Base-by-base conservation (phyloP, 2,329 filamentous ascomycete genomes). In the Exserohilum turcica region DNA sequence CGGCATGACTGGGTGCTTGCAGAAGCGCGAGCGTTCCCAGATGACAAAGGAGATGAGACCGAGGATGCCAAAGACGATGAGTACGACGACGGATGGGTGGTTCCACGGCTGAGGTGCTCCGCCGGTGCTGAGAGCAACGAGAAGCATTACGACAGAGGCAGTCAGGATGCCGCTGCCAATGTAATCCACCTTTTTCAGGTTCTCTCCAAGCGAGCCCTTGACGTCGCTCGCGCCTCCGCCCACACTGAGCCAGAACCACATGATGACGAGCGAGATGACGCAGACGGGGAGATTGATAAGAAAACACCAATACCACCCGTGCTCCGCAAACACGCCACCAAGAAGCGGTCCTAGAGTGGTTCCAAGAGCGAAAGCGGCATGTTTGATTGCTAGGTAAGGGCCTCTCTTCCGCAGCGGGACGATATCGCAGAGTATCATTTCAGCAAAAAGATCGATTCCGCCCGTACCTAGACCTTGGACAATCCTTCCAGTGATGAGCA, bases 401-500 rank as follows among this genome's bases (percentile, higher is more conserved):
- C 77, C 77, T 44, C 82, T 68, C 53, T 82, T 61, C 3, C 65
- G 54, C 21, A 84, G 66, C 0, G 80, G 77, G 0, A 83, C 76
- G 3, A 84, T 64, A 49, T 84, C 82, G 19, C 74, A 79, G 6
- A 82, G 71, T 15, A 84, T 76, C 45, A 83, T 75, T 19, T 79
- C 77, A 4, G 77, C 71, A 2, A 83, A 67, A 35, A 79, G 63
- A 43, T 74, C 74, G 57, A 79, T 74, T 0, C 80, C 80, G 2
- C 77, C 79, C 1, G 70, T 76, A 0, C 80, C 81, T 2, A 81
- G 61, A 0, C 85, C 84, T 50, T 86, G 83, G 1, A 87, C 66
- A 0, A 77, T 76, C 0, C 84, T 77, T n/a, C 82, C 82, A 55
- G 74, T 77, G 12, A 88, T 83, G 2, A 88, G 71, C 63, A 79